Conservation (phyloP, 73 alveolate species). For the Tetrahymena thermophila region DNA sequence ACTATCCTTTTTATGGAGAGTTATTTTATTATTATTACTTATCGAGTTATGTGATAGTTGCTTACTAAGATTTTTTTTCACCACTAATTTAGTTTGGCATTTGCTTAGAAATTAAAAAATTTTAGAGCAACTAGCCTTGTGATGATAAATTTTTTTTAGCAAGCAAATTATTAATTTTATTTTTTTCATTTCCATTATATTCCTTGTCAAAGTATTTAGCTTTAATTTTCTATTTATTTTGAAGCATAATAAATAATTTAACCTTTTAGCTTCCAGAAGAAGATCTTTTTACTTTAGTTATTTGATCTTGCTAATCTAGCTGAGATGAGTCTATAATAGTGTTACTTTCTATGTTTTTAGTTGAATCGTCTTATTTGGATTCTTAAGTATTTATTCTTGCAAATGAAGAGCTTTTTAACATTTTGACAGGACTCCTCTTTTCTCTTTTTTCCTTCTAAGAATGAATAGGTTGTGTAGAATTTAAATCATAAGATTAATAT, state of each 20-base stretch:
- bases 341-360: background rate
- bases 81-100: background rate
- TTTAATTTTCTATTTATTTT: background rate
- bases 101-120: background rate
- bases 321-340: background rate
- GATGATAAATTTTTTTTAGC: background rate
- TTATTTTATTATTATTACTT: background rate
- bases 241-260: background rate
- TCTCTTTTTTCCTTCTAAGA: background rate
- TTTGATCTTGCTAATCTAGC: background rate
- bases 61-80: background rate
- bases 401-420: background rate
- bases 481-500: background rate
- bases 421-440: background rate
- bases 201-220: background rate
- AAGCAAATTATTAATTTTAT: background rate
- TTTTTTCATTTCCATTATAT: background rate
- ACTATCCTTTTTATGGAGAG: background rate
- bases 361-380: background rate
- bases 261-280: background rate
- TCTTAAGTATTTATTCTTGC: background rate
- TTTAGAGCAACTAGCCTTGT: background rate
- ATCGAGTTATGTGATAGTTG: background rate
- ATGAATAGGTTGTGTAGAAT: background rate
- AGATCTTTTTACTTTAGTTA: background rate